phyloP scores from a whole-genome alignment of 345 rosid genomes.

The Reutealis trisperma region DNA sequence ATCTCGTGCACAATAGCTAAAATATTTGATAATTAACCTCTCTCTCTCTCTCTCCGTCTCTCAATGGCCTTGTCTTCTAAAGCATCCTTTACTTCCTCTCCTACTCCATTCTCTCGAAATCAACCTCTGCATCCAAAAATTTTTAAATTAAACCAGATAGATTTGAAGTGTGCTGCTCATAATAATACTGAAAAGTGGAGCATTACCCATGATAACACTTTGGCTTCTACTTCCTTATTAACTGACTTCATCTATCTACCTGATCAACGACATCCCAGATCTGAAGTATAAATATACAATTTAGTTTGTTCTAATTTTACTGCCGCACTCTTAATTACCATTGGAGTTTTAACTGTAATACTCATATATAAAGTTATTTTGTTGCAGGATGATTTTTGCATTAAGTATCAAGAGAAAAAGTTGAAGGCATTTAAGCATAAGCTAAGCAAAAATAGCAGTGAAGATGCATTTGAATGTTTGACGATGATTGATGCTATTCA shows the following conservation, averaged over 20 bases:
- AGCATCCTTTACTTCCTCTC: neutral
- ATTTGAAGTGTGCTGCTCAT: no score
- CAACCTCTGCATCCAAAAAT: neutral
- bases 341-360: no score
- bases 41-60: no score
- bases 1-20: no score
- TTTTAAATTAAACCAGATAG: neutral
- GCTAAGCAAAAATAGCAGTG: neutral
- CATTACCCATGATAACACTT: neutral
- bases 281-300: neutral
- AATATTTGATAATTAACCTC: no score
- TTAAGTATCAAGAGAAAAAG: neutral
- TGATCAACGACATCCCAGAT: no score
- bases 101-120: neutral
- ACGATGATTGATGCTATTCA: conserved; percentile 46
- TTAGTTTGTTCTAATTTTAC: neutral
- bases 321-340: no score
- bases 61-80: neutral
- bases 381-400: conserved; percentile 1
- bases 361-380: neutral
- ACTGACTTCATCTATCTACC: no score
- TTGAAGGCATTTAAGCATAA: neutral
- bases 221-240: no score
- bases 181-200: neutral
- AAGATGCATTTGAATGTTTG: conserved; percentile 22